Conservation (phyloP, 805 yeast species). For the Metschnikowia vanudenii region DNA sequence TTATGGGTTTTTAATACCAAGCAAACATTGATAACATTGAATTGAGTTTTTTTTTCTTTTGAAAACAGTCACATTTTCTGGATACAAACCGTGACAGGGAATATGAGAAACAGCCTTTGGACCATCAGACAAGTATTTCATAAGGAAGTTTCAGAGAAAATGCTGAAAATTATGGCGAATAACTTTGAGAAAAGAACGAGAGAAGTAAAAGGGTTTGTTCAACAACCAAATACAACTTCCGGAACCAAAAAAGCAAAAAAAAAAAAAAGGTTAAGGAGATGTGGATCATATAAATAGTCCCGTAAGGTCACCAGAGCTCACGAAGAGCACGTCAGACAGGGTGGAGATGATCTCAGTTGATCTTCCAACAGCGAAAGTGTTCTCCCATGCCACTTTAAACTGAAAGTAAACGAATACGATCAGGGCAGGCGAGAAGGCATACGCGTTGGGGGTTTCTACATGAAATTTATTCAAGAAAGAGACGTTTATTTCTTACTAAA, state of each 20-base stretch:
- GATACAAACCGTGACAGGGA: no score
- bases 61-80: no score
- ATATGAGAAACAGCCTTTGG: no score
- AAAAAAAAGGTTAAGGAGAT: conserved; percentile 1
- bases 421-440: conserved; percentile 51
- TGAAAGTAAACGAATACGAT: conserved; percentile 47
- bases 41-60: no score
- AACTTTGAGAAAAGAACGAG: not conserved
- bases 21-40: no score
- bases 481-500: conserved; percentile 3
- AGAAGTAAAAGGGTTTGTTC: no score
- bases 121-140: no score
- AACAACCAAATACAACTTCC: no score
- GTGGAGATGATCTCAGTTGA: conserved; percentile 45
- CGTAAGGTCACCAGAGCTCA: conserved; percentile 18
- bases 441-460: conserved; percentile 35
- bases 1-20: not conserved
- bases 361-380: conserved; percentile 47
- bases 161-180: not conserved
- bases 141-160: no score
- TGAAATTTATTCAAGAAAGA: conserved; percentile 4
- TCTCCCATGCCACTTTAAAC: conserved; percentile 47
- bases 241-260: not conserved
- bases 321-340: conserved; percentile 30
- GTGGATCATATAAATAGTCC: conserved; percentile 24